phyloP scores from a whole-genome alignment of 2,329 filamentous ascomycete species.

The Fusarium sp. region DNA sequence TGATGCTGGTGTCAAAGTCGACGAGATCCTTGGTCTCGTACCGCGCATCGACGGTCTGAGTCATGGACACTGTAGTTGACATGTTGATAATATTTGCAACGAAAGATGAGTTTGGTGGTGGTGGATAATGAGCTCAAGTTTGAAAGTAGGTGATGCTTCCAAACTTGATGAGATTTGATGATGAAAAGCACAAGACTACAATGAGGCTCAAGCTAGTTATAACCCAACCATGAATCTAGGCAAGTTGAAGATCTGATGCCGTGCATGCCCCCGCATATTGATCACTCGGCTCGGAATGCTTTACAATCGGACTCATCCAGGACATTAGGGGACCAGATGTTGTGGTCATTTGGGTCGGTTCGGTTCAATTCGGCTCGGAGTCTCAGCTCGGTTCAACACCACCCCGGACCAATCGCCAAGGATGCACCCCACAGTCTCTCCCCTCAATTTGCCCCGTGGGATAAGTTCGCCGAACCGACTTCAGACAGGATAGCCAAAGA shows the following conservation, averaged over 20 bases:
- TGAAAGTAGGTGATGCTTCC: too few species aligned
- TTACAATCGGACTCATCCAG: neutral
- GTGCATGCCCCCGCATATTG: neutral
- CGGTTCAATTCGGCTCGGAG: neutral
- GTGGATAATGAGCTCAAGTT: neutral
- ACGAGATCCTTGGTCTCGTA: conserved; percentile 45
- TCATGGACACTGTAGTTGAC: conserved; percentile 31
- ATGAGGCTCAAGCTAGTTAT: conserved; percentile 41
- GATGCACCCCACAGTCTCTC: conserved; percentile 25
- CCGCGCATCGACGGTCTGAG: conserved; percentile 39
- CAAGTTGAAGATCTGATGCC: conserved; percentile 7
- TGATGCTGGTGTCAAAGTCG: conserved; percentile 35
- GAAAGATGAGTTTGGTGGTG: neutral
- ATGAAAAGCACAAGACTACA: conserved; percentile 26
- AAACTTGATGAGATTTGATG: conserved; percentile 13
- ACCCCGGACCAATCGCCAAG: conserved; percentile 11
- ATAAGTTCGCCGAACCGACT: conserved; percentile 21
- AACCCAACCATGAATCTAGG: conserved; percentile 16
- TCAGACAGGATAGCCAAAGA: neutral
- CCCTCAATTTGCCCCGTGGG: conserved; percentile 31
- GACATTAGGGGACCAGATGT: neutral
- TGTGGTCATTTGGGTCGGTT: neutral
- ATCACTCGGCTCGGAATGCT: neutral
- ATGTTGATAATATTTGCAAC: conserved; percentile 10
- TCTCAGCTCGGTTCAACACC: neutral